Conservation (phyloP, 2,329 filamentous ascomycete species). For the Botrytis elliptica region DNA sequence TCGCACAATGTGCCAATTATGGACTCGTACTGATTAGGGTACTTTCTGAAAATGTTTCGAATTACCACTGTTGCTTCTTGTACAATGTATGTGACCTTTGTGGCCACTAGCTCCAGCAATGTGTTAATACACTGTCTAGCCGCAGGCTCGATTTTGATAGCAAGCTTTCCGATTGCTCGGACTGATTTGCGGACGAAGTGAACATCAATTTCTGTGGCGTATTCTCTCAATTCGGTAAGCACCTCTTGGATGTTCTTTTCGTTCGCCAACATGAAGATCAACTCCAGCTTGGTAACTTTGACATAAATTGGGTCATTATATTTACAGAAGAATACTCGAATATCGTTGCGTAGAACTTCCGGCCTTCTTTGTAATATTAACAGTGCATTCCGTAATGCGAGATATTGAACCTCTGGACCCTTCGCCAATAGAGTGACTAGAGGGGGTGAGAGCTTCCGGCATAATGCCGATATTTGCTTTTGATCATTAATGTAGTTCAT, state of each 20-base stretch:
- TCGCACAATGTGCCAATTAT: conserved; percentile 96
- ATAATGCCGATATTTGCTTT: conserved; percentile 81
- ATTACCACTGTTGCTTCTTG: conserved; percentile 99
- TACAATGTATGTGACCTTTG: conserved; percentile 98
- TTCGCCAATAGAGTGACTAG: conserved; percentile 94
- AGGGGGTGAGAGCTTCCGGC: conserved; percentile 90
- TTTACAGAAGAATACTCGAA: conserved; percentile 99
- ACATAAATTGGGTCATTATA: conserved; percentile 99
- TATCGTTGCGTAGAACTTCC: conserved; percentile 92
- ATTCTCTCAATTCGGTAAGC: conserved; percentile 88
- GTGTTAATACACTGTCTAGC: conserved; percentile 89
- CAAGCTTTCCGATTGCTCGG: conserved; percentile 93
- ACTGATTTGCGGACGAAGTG: conserved; percentile 98
- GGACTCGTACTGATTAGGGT: conserved; percentile 96
- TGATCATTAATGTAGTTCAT: conserved; percentile 98
- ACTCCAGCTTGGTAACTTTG: conserved; percentile 96
- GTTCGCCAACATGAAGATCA: conserved; percentile 98
- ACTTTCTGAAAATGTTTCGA: conserved; percentile 98
- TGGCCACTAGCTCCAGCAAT: conserved; percentile 87
- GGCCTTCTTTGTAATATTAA: conserved; percentile 90
- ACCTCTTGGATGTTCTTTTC: conserved; percentile 96
- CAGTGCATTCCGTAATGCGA: conserved; percentile 88
- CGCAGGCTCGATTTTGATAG: conserved; percentile 97
- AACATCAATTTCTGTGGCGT: conserved; percentile 97
- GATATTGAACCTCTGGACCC: conserved; percentile 96